phyloP scores from a whole-genome alignment of 768 basidiomycete species.

The Kondoa subrosea region DNA sequence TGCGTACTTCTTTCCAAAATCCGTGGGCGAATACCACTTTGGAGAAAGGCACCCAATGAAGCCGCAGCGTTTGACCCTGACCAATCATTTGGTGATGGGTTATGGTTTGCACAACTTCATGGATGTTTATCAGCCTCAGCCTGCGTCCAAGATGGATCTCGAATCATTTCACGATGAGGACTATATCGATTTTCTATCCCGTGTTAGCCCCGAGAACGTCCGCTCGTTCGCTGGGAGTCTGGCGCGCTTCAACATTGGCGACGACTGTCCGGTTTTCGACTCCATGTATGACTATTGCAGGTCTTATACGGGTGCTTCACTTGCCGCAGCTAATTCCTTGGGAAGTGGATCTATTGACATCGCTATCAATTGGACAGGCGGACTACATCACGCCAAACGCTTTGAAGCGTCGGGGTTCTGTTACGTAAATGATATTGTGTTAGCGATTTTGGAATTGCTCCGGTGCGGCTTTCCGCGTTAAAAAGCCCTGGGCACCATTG shows the following conservation, averaged over 20 bases:
- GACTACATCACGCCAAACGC: slow-evolving; percentile 93
- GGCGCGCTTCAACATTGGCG: slow-evolving; percentile 80
- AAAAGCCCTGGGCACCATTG: not conserved
- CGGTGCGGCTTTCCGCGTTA: slow-evolving; percentile 38
- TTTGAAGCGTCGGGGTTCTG: slow-evolving; percentile 97
- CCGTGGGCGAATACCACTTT: slow-evolving; percentile 88
- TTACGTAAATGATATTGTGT: slow-evolving; percentile 91
- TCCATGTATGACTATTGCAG: slow-evolving; percentile 88
- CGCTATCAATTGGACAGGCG: slow-evolving; percentile 97
- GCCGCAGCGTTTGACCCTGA: slow-evolving; percentile 84
- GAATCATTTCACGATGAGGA: slow-evolving; percentile 83
- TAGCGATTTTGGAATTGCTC: slow-evolving; percentile 80
- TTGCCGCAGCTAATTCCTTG: slow-evolving; percentile 79
- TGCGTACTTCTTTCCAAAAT: slow-evolving; percentile 89
- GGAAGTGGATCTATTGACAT: slow-evolving; percentile 76
- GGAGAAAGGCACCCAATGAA: slow-evolving; percentile 99
- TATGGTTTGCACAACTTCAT: slow-evolving; percentile 93
- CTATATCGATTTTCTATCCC: slow-evolving; percentile 88
- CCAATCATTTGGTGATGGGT: slow-evolving; percentile 85
- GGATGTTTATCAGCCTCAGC: slow-evolving; percentile 75
- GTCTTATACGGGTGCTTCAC: slow-evolving; percentile 80
- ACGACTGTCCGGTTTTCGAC: slow-evolving; percentile 90
- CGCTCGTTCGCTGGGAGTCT: slow-evolving; percentile 57
- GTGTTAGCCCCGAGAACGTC: slow-evolving; percentile 65
- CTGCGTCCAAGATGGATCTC: slow-evolving; percentile 76